Conservation (phyloP, 768 basidiomycete species). For the Hericium erinaceus region DNA sequence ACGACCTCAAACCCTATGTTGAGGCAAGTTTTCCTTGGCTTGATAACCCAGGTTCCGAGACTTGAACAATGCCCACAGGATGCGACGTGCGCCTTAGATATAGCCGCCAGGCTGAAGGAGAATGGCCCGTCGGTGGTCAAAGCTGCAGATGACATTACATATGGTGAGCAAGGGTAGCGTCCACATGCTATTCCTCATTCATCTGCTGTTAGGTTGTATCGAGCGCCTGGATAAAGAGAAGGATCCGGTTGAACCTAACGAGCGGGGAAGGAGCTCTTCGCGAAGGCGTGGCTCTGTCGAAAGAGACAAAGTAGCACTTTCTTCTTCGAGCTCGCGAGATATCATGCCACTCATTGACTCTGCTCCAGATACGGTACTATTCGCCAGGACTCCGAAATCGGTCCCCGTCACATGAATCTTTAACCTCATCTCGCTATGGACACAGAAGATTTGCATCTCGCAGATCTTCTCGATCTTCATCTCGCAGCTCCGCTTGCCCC, state of each 20-base stretch:
- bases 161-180: not conserved
- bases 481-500: not conserved
- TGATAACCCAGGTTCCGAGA: not conserved
- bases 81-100: not conserved
- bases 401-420: too few species aligned
- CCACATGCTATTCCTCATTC: not conserved
- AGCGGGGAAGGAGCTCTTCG: not conserved
- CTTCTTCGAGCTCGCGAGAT: not conserved
- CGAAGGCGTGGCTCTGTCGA: not conserved
- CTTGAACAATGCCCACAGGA: not conserved
- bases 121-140: not conserved
- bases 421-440: too few species aligned
- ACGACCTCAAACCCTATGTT: not conserved
- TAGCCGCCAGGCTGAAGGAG: not conserved
- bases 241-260: not conserved
- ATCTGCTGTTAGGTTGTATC: not conserved
- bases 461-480: too few species aligned
- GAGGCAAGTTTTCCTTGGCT: not conserved
- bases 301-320: not conserved
- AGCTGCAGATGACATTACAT: not conserved
- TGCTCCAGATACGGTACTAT: not conserved
- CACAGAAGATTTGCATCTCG: too few species aligned
- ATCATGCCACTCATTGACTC: not conserved
- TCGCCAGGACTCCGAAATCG: not conserved
- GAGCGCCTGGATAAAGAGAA: not conserved